Conservation (phyloP, 306 rosid species). For the Astragalus glycyphyllos region DNA sequence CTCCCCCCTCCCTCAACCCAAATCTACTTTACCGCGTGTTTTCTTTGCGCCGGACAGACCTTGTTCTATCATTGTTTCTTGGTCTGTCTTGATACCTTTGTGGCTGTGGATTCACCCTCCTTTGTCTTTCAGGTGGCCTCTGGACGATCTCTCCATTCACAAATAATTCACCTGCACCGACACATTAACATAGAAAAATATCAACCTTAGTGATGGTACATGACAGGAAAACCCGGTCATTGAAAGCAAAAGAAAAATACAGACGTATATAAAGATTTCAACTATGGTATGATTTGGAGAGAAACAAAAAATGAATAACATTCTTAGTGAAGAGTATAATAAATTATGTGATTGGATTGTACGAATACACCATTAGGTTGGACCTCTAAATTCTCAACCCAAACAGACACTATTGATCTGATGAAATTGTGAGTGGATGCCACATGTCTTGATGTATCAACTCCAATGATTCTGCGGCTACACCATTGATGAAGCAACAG, state of each 20-base stretch:
- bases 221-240: not conserved
- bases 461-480: constrained; percentile 51
- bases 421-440: constrained; percentile 6
- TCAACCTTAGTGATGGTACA: not conserved
- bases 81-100: constrained; percentile 79
- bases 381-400: constrained; percentile 22
- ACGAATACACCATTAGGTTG: not conserved
- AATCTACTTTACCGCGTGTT: constrained; percentile 51
- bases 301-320: constrained; percentile 11
- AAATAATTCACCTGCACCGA: constrained; percentile 69
- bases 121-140: constrained; percentile 84
- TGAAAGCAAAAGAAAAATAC: not conserved
- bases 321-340: not conserved
- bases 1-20: not conserved
- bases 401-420: not conserved
- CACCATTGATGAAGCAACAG: constrained; percentile 45
- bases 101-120: constrained; percentile 83
- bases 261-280: not conserved
- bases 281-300: not conserved
- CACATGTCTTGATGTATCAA: constrained; percentile 39
- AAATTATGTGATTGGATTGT: constrained; percentile 1
- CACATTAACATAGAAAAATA: not conserved
- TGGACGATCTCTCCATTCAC: constrained; percentile 88
- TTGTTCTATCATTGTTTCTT: constrained; percentile 75
- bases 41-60: constrained; percentile 65